Conservation (phyloP, 176 grass and related monocot genomes). For the Rhipidocladum racemiflorum region DNA sequence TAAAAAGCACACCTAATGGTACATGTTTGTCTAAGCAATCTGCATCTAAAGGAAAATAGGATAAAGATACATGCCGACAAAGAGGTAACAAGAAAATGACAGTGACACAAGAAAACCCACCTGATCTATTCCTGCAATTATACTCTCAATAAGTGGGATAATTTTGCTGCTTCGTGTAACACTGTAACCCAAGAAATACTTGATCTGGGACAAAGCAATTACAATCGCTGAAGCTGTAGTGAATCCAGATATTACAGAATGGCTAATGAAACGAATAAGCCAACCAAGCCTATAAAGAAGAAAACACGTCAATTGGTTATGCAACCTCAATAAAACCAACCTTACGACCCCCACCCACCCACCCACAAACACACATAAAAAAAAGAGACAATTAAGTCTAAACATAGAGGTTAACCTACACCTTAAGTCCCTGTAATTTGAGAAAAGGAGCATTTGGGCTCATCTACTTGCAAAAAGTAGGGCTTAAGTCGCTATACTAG, state of each 20-base stretch:
- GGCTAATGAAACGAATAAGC: slow-evolving; percentile 91
- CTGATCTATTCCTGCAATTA: slow-evolving; percentile 76
- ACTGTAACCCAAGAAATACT: slow-evolving; percentile 89
- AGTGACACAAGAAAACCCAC: slow-evolving; percentile 41
- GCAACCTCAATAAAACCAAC: background rate
- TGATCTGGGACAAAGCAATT: slow-evolving; percentile 90
- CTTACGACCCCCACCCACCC: background rate
- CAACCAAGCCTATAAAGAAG: slow-evolving; percentile 72
- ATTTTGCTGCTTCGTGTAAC: slow-evolving; percentile 92
- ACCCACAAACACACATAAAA: background rate
- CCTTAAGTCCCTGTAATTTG: background rate
- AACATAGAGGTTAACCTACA: background rate
- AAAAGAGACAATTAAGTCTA: background rate
- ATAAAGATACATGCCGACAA: background rate
- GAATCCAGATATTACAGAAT: slow-evolving; percentile 98
- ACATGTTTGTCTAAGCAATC: slow-evolving; percentile 11
- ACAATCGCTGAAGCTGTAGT: slow-evolving; percentile 93
- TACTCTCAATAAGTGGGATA: slow-evolving; percentile 78
- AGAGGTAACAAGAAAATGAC: slow-evolving; percentile 20
- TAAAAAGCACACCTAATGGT: background rate
- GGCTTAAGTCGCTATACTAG: background rate
- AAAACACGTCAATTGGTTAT: slow-evolving; percentile 22
- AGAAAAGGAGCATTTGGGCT: background rate
- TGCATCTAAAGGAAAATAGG: background rate
- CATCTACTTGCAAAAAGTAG: background rate